Evolutionary conservation across 495 filamentous ascomycete species (phyloP), one percentile per base, ranked within the genome.

Genomic region (Halenospora varia): DNA sequence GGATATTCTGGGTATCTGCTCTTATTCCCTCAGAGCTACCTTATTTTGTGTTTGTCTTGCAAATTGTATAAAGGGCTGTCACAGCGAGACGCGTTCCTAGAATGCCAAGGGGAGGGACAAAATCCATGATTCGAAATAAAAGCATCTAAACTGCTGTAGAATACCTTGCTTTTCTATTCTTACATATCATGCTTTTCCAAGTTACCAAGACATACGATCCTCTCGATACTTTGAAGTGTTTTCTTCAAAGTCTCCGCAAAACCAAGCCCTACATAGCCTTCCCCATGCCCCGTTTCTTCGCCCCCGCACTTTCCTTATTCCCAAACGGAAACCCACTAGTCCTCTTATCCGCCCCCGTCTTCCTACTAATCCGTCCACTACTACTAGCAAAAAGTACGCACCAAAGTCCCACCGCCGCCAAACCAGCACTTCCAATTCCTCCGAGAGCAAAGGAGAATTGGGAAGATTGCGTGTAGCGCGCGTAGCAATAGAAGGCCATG

Each of bases 311-410:
- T 68, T 86, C 84, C 62, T 76, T 73, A 66, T 93, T 95, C 64
- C 78, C 82, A 64, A 92, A 95, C n/a, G 90, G 91, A 65, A 86
- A 96, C 23, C 88, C 87, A 56, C 86, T 82, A 13, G 82, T 90
- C 65, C 88, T 77, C 75, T 90, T 89, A 67, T 94, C 90, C 3
- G 83, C 87, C 0, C 89, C 89, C 0, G 87, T 93, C 69, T 79
- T 82, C 57, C 80, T 75, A 65, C 79, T 87, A 49, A 91, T 85
- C 51, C 75, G 72, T 1, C 81, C 83, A 60, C 81, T 71, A 20
- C 78, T 82, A 40, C 75, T 85, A 1, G 78, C 88, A 66, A 95
- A 96, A 41, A 95, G 64, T 50, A 90, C 61, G 61, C 84, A 85
- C 89, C 88, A 95, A 9, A 86, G 63, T 3, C 86, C 91, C 17